phyloP scores from a whole-genome alignment of 441 rosid genomes.

The Breynia disticha region DNA sequence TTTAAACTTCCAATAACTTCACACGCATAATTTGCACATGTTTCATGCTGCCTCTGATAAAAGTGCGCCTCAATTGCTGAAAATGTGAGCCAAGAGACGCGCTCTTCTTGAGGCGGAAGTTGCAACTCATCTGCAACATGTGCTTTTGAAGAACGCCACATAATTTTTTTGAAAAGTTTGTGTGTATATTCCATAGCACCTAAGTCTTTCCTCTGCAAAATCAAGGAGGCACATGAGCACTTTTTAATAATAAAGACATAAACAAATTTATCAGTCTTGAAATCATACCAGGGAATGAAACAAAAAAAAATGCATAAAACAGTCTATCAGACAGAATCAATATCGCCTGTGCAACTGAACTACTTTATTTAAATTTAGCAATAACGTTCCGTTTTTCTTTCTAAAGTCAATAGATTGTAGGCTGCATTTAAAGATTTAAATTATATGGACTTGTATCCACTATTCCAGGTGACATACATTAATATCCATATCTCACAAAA shows the following conservation, averaged over 20 bases:
- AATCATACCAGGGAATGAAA: too few species aligned
- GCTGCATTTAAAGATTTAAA: too few species aligned
- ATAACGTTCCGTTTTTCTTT: too few species aligned
- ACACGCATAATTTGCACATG: slow-evolving; percentile 78
- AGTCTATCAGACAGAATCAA: too few species aligned
- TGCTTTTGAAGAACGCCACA: slow-evolving; percentile 97
- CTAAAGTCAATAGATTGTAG: too few species aligned
- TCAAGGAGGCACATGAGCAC: background rate
- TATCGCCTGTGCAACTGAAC: too few species aligned
- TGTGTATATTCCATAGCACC: slow-evolving; percentile 77
- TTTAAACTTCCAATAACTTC: slow-evolving; percentile 85
- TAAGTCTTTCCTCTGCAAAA: slow-evolving; percentile 55
- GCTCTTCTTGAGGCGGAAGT: slow-evolving; percentile 90
- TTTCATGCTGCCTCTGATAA: slow-evolving; percentile 95
- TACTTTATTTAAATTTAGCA: too few species aligned
- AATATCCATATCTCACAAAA: too few species aligned
- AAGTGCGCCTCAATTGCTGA: slow-evolving; percentile 94
- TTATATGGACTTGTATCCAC: too few species aligned
- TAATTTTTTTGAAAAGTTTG: slow-evolving; percentile 60
- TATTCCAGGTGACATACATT: too few species aligned
- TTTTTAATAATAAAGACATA: too few species aligned
- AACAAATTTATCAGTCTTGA: too few species aligned
- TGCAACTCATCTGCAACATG: slow-evolving; percentile 92
- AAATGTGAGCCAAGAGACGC: slow-evolving; percentile 79
- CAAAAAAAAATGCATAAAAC: background rate